phyloP scores from a whole-genome alignment of 495 filamentous ascomycete species.

The Aspergillus cavernicola region DNA sequence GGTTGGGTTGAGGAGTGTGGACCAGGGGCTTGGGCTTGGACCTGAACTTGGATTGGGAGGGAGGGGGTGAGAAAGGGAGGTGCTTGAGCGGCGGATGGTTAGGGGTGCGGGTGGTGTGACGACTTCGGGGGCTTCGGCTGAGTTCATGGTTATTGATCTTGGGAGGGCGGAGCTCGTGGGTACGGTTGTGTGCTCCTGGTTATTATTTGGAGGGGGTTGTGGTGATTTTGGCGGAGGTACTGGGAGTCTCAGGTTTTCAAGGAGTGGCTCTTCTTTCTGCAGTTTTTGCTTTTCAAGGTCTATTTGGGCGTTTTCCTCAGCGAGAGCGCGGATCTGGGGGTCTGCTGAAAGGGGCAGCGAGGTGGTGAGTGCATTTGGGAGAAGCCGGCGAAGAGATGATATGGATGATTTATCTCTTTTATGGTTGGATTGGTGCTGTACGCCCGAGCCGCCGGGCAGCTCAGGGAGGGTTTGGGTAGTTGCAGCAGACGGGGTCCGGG shows the following conservation, averaged over 20 bases:
- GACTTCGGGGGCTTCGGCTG: constrained; percentile 40
- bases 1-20: constrained; percentile 8
- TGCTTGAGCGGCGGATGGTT: constrained; percentile 31
- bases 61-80: constrained; percentile 14
- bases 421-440: constrained; percentile 23
- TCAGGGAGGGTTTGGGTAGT: constrained; percentile 23
- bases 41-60: constrained; percentile 25
- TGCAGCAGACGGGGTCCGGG: constrained; percentile 32
- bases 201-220: background rate
- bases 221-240: constrained; percentile 1
- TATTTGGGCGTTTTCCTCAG: constrained; percentile 23
- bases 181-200: background rate
- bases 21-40: constrained; percentile 7
- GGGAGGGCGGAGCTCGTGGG: background rate
- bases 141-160: constrained; percentile 38
- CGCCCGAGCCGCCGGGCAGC: constrained; percentile 17
- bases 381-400: constrained; percentile 34
- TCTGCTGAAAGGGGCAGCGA: constrained; percentile 37
- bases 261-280: background rate
- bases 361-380: constrained; percentile 33
- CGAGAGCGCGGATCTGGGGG: constrained; percentile 41
- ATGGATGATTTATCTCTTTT: constrained; percentile 37
- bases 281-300: constrained; percentile 33
- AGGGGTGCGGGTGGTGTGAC: constrained; percentile 21
- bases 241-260: background rate